A percentile compares a stretch with the other conserved stretches of the same genome.
Evolutionary conservation across 2,329 filamentous ascomycete species (phyloP).

Genomic region (Talaromyces sp.): DNA sequence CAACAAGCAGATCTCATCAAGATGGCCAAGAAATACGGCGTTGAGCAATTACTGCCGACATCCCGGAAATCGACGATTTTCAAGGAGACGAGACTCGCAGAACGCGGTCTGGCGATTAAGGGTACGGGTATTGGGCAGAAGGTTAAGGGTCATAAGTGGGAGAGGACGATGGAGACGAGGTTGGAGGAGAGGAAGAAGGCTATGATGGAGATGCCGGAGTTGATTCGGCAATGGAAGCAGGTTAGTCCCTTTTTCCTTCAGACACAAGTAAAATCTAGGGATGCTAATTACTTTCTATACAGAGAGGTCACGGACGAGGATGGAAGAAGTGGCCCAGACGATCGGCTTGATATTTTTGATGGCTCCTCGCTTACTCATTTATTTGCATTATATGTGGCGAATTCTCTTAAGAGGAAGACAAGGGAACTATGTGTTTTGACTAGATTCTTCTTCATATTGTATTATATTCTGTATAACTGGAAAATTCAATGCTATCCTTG

Average conservation of each 20-base stretch:
- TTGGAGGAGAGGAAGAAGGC: slow-evolving; percentile 87
- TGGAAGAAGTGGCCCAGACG: slow-evolving; percentile 72
- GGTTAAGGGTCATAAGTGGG: slow-evolving; percentile 94
- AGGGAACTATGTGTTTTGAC: slow-evolving; percentile 5
- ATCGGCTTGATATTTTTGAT: slow-evolving; percentile 22
- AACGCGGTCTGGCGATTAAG: slow-evolving; percentile 80
- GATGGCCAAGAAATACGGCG: slow-evolving; percentile 72
- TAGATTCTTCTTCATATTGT: slow-evolving; percentile 16
- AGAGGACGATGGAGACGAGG: slow-evolving; percentile 77
- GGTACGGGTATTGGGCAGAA: slow-evolving; percentile 88
- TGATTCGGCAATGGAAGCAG: slow-evolving; percentile 92
- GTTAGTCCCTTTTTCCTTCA: slow-evolving; percentile 50
- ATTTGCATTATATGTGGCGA: slow-evolving; percentile 11
- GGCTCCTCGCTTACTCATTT: neutral
- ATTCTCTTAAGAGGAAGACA: slow-evolving; percentile 5
- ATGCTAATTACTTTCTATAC: slow-evolving; percentile 21
- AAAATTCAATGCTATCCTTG: slow-evolving; percentile 2
- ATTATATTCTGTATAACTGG: slow-evolving; percentile 19
- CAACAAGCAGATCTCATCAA: slow-evolving; percentile 90
- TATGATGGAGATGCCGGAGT: slow-evolving; percentile 90
- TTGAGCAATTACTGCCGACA: slow-evolving; percentile 76
- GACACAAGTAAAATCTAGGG: neutral
- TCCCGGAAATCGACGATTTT: slow-evolving; percentile 72
- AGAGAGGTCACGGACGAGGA: slow-evolving; percentile 69
- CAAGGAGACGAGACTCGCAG: slow-evolving; percentile 66